phyloP scores from a whole-genome alignment of 257 asterid species.

The Linderniella brevidens region DNA sequence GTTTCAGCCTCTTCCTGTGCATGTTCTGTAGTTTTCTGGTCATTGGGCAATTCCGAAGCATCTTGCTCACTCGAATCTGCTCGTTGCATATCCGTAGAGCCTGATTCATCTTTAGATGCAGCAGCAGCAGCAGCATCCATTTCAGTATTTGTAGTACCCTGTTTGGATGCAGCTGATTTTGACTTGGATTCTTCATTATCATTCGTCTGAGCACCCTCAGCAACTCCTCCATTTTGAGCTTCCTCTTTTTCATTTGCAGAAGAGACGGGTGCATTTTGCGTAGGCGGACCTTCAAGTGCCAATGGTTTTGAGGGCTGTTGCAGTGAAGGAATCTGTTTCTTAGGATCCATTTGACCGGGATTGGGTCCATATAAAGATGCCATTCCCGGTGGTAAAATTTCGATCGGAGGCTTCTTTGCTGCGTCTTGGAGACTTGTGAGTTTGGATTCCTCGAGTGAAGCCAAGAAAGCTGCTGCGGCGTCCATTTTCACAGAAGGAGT shows the following conservation, averaged over 20 bases:
- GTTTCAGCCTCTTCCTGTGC: slow-evolving; percentile 13
- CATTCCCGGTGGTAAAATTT: slow-evolving; percentile 94
- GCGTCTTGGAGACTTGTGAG: slow-evolving; percentile 89
- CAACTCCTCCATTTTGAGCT: slow-evolving; percentile 9
- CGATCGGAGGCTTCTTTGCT: slow-evolving; percentile 88
- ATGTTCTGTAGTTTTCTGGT: too few species aligned
- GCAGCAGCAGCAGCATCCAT: slow-evolving; percentile 15
- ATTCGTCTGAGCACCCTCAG: slow-evolving; percentile 3
- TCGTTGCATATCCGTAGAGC: too few species aligned
- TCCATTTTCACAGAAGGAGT: slow-evolving; percentile 60
- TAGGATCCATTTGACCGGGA: slow-evolving; percentile 68
- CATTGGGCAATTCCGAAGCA: too few species aligned
- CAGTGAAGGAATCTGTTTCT: slow-evolving; percentile 37
- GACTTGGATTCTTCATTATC: slow-evolving; percentile 3
- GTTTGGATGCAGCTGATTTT: slow-evolving; percentile 17
- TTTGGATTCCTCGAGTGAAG: slow-evolving; percentile 91
- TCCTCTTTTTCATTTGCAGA: slow-evolving; percentile 18
- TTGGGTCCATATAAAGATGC: slow-evolving; percentile 88
- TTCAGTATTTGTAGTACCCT: slow-evolving; percentile 17
- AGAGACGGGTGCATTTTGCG: slow-evolving; percentile 17
- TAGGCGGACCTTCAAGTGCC: slow-evolving; percentile 48
- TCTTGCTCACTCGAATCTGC: too few species aligned
- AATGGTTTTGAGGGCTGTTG: slow-evolving; percentile 53
- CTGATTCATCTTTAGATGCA: slow-evolving; percentile 10
- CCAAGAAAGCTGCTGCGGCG: slow-evolving; percentile 87